Evolutionary conservation across 768 basidiomycete species (phyloP), one percentile per base, ranked within the genome.

Genomic region (Tephrocybe sp.): DNA sequence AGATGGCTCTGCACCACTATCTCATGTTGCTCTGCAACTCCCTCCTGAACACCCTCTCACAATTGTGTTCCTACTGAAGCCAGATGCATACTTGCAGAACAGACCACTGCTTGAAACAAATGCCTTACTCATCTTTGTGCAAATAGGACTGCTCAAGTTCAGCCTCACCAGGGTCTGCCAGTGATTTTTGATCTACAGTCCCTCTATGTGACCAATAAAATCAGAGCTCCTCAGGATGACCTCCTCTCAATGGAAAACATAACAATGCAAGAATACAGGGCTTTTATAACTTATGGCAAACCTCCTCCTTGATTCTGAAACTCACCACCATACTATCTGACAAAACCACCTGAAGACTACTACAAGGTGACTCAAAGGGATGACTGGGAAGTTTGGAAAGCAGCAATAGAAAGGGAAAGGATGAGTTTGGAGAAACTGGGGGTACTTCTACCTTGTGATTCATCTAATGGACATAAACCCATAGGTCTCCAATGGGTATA

Each of bases 401-500:
- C 46, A 0, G 69, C 66, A 0, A 65, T 67, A 59, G n/a, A 53
- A 1, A 44, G 57, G 2, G 66, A 72, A 38, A n/a, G 61, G 4
- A 48, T 54, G 0, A 59, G 59, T n/a, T 32, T 67, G 0, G 4
- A 38, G 0, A 49, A 58, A 2, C 55, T 20, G 34, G 60, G 61
- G 1, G 67, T 71, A 0, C 74, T 71, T 52, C 53, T 0, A 52
- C 57, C 0, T 18, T 32, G 1, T 51, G 66, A 0, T 73, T 71
- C 1, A 17, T 25, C n/a, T n/a, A n/a, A n/a, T n/a, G 68, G 60
- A 20, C 54, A 56, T 0, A 67, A 63, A 24, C 53, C 67, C 0
- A 66, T 77, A 12, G 63, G 62, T 0, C 55, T 61, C 7, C 48
- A 48, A 4, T 75, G 74, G 73, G 70, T 71, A 1, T 73, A 61